Percentiles rank a stretch among this genome's conserved stretches.
phyloP scores from a whole-genome alignment of 2,329 filamentous ascomycete species.

The Hymenoscyphus repandus region DNA sequence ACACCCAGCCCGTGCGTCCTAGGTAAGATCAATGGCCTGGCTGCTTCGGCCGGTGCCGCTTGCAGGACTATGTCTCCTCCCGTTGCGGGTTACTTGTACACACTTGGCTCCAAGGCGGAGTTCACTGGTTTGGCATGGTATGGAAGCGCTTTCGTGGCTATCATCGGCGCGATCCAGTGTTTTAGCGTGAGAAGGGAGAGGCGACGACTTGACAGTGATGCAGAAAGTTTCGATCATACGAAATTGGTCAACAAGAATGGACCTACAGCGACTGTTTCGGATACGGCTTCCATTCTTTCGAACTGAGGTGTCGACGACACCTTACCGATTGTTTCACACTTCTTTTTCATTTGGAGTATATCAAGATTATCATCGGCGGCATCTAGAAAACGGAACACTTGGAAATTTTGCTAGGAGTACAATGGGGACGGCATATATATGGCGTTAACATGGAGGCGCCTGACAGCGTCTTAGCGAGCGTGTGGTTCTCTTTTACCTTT shows the following conservation, averaged over 20 bases:
- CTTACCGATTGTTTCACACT: no score
- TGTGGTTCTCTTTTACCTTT: not conserved
- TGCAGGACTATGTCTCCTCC: slow-evolving; percentile 65
- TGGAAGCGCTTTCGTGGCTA: slow-evolving; percentile 51
- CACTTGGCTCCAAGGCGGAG: slow-evolving; percentile 51
- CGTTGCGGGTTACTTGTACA: slow-evolving; percentile 58
- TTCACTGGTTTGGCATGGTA: slow-evolving; percentile 62
- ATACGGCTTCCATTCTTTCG: no score
- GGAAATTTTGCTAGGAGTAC: no score
- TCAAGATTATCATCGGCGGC: no score
- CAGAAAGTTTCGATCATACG: no score
- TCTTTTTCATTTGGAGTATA: no score
- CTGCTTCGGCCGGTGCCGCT: slow-evolving; percentile 59
- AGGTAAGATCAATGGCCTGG: slow-evolving; percentile 61
- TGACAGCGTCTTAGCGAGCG: slow-evolving; percentile 10
- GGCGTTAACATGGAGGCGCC: no score
- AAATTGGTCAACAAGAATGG: no score
- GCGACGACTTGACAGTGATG: not conserved
- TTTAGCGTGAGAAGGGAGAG: slow-evolving; percentile 35
- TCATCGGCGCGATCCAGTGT: slow-evolving; percentile 54
- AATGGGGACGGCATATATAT: no score
- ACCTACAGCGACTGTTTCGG: no score
- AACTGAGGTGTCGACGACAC: no score
- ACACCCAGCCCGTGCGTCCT: slow-evolving; percentile 51
- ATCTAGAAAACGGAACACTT: no score